Evolutionary conservation across 2,329 filamentous ascomycete species (phyloP), one percentile per base, ranked within the genome.

Genomic region (Penicillium sp.): DNA sequence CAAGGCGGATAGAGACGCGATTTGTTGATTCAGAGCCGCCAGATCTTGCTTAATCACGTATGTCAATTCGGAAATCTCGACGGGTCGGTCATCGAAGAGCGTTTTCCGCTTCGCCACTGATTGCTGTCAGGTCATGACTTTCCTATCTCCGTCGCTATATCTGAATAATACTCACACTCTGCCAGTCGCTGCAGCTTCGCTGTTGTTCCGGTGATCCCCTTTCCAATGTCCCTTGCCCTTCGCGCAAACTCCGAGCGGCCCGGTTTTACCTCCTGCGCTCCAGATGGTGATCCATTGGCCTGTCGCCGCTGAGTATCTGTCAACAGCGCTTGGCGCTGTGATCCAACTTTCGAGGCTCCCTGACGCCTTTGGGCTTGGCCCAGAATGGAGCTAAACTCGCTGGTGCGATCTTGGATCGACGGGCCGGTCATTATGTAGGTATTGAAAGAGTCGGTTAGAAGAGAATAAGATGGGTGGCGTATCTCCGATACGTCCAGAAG

Each of bases 41-140:
- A 98, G 85, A 70, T 98, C 93, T 81, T 98, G 93, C 79, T 98
- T 98, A 81, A 98, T 97, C 71, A 98, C 90, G 71, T 93, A 97
- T 8, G 93, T 97, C 74, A 97, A 86, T 76, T 98, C 92, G 75
- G 95, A 95, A 75, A 98, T 97, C 77, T 99, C 95, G 54, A 97
- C 91, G 0, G 95, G 92, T 72, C 91, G 87, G 79, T 99, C 95
- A 75, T 99, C 95, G 74, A 99, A 99, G 44, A 99, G 87, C 10
- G 95, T 96, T 78, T 96, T 96, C 70, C 93, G 88, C 76, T 92
- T 93, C n/a, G 95, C 95, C 72, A 99, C 88, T 90, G 51, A 23
- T 51, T 50, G 13, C 45, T 21, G n/a, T 46, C 45, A 46, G 42
- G 13, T n/a, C 6, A 21, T 21, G 11, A 25, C 26, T 31, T 31